These are phyloP conservation scores for Begonia masoniana DNA, from an alignment of 306 rosid genomes.

Conservation along the genomic window DNA sequence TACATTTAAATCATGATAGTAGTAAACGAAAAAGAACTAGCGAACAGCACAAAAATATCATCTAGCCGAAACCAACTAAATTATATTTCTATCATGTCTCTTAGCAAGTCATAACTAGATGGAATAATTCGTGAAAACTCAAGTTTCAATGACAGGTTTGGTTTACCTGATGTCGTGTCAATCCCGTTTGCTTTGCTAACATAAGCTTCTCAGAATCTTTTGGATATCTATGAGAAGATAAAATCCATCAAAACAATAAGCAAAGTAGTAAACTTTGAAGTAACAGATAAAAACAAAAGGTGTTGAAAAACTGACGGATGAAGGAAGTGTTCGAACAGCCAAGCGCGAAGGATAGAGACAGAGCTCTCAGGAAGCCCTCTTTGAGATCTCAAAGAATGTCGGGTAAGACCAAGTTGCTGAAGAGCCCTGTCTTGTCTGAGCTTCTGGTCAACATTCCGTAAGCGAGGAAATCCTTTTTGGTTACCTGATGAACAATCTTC, in stretches of 20 bases:
- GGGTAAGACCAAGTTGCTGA: slow-evolving; percentile 72
- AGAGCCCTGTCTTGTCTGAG: slow-evolving; percentile 75
- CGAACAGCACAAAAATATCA: too few relatives aligned
- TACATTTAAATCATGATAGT: too few relatives aligned
- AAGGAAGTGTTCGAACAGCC: slow-evolving; percentile 95
- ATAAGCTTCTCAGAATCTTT: slow-evolving; percentile 89
- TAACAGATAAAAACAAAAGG: neutral
- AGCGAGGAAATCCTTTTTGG: slow-evolving; percentile 59
- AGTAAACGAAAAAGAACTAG: too few relatives aligned
- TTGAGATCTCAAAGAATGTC: slow-evolving; percentile 97
- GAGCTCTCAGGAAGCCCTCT: slow-evolving; percentile 95
- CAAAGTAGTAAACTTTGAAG: neutral
- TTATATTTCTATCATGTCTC: too few relatives aligned
- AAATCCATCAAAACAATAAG: slow-evolving; percentile 1
- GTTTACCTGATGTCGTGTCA: slow-evolving; percentile 78
- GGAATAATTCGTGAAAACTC: too few relatives aligned
- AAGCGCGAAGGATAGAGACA: slow-evolving; percentile 86
- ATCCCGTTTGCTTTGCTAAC: slow-evolving; percentile 85
- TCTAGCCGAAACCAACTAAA: too few relatives aligned
- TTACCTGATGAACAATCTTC: slow-evolving; percentile 34
- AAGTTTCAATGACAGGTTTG: too few relatives aligned
- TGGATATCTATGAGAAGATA: slow-evolving; percentile 46
- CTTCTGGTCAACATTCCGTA: slow-evolving; percentile 83
- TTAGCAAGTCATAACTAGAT: too few relatives aligned
- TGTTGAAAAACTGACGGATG: slow-evolving; percentile 50